Percentiles rank a stretch among this genome's conserved stretches.
Evolutionary conservation across 495 filamentous ascomycete genomes (phyloP).

Genomic region (Thozetella sp.): DNA sequence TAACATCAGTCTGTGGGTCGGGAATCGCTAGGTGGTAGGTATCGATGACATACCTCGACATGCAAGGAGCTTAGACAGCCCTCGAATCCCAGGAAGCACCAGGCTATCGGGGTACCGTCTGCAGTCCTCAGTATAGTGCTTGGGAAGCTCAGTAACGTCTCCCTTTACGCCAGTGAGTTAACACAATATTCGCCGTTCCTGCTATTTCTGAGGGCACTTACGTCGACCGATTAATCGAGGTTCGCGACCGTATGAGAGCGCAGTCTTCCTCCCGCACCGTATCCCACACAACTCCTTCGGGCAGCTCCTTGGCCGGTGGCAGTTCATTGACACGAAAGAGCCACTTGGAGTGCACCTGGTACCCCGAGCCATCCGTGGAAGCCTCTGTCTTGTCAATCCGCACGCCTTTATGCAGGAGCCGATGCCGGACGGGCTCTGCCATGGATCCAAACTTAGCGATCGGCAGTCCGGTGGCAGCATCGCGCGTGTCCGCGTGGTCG

Average conservation of each 20-base stretch:
- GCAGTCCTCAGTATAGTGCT: conserved; percentile 30
- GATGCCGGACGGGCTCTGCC: conserved; percentile 25
- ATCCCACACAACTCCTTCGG: conserved; percentile 31
- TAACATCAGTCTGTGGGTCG: not conserved
- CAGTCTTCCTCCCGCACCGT: conserved; percentile 27
- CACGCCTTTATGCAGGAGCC: conserved; percentile 20
- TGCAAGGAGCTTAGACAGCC: conserved; percentile 32
- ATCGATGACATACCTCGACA: conserved; percentile 26
- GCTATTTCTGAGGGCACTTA: conserved; percentile 16
- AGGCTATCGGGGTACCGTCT: conserved; percentile 39
- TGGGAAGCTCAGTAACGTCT: conserved; percentile 34
- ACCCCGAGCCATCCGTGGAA: conserved; percentile 7
- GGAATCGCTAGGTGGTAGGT: not conserved
- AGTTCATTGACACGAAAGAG: conserved; percentile 32
- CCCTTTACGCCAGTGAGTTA: conserved; percentile 11
- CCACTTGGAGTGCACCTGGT: conserved; percentile 43
- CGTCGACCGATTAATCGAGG: conserved; percentile 31
- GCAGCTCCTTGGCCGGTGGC: conserved; percentile 14
- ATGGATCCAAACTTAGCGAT: conserved; percentile 31
- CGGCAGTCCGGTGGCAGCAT: not conserved
- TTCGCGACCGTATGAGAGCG: conserved; percentile 28
- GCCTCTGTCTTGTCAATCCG: conserved; percentile 14
- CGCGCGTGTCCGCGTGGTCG: not conserved
- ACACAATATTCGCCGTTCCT: not conserved
- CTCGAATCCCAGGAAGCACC: conserved; percentile 42